Evolutionary conservation across 345 rosid genomes (phyloP).

Genomic region (Clausena lansium): DNA sequence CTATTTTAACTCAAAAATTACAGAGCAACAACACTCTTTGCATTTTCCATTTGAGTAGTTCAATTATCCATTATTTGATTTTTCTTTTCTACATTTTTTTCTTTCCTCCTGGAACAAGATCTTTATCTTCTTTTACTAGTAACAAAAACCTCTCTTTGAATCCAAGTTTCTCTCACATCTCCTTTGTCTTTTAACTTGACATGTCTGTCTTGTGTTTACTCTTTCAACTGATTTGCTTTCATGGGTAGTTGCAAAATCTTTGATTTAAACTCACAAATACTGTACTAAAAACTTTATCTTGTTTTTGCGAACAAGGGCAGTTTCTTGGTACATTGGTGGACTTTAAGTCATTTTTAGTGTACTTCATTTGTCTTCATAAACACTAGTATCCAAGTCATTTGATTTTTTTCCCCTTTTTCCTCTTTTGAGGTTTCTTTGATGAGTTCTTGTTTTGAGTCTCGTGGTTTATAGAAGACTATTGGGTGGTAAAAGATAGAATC

Average conservation of each 20-base stretch:
- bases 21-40: conserved; percentile 1
- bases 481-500: conserved; percentile 22
- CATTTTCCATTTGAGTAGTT: not conserved
- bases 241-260: conserved; percentile 54
- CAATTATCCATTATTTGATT: not conserved
- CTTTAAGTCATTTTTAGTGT: conserved; percentile 18
- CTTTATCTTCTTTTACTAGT: not conserved
- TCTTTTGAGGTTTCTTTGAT: conserved; percentile 22
- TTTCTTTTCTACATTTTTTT: no score
- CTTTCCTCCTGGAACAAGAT: not conserved
- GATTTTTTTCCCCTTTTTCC: conserved; percentile 11
- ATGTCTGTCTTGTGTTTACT: conserved; percentile 14
- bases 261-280: conserved; percentile 29
- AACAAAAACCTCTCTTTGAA: conserved; percentile 65
- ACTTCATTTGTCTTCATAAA: conserved; percentile 11
- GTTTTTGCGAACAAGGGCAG: not conserved
- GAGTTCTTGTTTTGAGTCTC: conserved; percentile 28
- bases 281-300: conserved; percentile 23
- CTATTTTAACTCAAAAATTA: no score
- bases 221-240: conserved; percentile 39
- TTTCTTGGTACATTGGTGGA: conserved; percentile 17
- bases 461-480: conserved; percentile 13
- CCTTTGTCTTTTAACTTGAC: conserved; percentile 14
- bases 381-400: conserved; percentile 15
- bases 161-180: conserved; percentile 53